phyloP scores from a whole-genome alignment of 2,329 filamentous ascomycete genomes.

The Malbranchea zuffiana region DNA sequence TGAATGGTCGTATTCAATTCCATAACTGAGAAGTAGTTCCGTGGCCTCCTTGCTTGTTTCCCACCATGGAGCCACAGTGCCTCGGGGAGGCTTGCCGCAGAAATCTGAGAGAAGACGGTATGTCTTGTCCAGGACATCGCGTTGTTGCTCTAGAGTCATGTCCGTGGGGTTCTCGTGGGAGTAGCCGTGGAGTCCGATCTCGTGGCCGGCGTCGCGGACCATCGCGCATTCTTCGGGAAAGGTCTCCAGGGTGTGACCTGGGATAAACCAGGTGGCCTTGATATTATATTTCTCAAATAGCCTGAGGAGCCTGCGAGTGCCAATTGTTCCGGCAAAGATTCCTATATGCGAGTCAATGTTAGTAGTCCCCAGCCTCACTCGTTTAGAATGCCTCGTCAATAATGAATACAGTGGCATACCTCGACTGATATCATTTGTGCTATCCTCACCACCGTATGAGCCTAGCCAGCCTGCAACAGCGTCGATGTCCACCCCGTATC shows the following conservation, averaged over 20 bases:
- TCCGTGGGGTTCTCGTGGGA: slow-evolving; percentile 61
- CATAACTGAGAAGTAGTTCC: slow-evolving; percentile 34
- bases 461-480: slow-evolving; percentile 68
- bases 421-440: slow-evolving; percentile 59
- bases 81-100: slow-evolving; percentile 60
- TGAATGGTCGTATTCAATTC: slow-evolving; percentile 37
- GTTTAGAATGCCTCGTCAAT: not conserved
- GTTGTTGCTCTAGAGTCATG: slow-evolving; percentile 65
- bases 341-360: slow-evolving; percentile 26
- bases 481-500: slow-evolving; percentile 63
- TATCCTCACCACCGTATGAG: slow-evolving; percentile 63
- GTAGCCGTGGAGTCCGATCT: slow-evolving; percentile 60
- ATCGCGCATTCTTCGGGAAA: slow-evolving; percentile 55
- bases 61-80: slow-evolving; percentile 67
- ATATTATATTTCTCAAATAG: slow-evolving; percentile 62
- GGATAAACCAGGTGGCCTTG: slow-evolving; percentile 57
- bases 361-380: too few species aligned
- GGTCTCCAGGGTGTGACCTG: slow-evolving; percentile 52
- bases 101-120: slow-evolving; percentile 64
- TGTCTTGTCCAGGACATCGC: slow-evolving; percentile 65
- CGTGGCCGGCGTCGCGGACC: slow-evolving; percentile 53
- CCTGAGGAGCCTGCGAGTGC: slow-evolving; percentile 55
- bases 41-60: slow-evolving; percentile 58
- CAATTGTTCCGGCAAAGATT: slow-evolving; percentile 58
- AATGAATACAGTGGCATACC: slow-evolving; percentile 32